These are phyloP conservation scores for Hymenoscyphus scutula DNA, from an alignment of 2,329 filamentous ascomycete genomes.

Conservation along the genomic window DNA sequence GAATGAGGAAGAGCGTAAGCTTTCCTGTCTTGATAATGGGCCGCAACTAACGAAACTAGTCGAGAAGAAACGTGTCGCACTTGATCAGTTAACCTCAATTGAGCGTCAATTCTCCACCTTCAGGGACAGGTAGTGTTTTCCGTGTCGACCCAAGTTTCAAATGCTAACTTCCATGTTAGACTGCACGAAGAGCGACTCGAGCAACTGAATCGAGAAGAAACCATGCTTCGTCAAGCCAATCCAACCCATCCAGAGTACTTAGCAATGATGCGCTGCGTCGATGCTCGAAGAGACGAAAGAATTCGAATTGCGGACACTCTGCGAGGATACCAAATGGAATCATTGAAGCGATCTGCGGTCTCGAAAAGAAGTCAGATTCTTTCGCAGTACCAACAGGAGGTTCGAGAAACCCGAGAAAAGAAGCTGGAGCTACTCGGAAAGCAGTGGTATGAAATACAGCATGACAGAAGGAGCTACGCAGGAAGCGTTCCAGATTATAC, in stretches of 20 bases:
- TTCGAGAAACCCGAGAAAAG: constrained; percentile 78
- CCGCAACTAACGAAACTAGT: constrained; percentile 50
- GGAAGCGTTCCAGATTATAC: constrained; percentile 79
- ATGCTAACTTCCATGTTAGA: constrained; percentile 45
- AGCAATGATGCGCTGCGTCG: constrained; percentile 83
- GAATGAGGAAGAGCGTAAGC: constrained; percentile 65
- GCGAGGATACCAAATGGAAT: constrained; percentile 69
- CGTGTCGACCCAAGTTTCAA: background rate
- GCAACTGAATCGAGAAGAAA: constrained; percentile 70
- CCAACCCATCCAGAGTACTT: constrained; percentile 90
- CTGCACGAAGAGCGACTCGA: constrained; percentile 86
- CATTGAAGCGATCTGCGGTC: constrained; percentile 71
- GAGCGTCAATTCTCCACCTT: constrained; percentile 88
- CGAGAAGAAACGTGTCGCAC: constrained; percentile 73
- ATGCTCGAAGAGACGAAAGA: constrained; percentile 78
- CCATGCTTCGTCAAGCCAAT: constrained; percentile 55
- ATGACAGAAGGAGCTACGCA: constrained; percentile 75
- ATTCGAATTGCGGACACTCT: constrained; percentile 71
- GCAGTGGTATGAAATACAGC: constrained; percentile 90
- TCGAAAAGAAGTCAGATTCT: constrained; percentile 83
- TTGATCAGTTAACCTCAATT: constrained; percentile 74
- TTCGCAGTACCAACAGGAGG: constrained; percentile 84
- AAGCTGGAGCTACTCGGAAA: constrained; percentile 78
- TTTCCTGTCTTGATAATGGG: constrained; percentile 15
- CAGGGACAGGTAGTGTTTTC: constrained; percentile 64